Evolutionary conservation across 305 asterid species (phyloP).

Genomic region (Salvia sclarea): DNA sequence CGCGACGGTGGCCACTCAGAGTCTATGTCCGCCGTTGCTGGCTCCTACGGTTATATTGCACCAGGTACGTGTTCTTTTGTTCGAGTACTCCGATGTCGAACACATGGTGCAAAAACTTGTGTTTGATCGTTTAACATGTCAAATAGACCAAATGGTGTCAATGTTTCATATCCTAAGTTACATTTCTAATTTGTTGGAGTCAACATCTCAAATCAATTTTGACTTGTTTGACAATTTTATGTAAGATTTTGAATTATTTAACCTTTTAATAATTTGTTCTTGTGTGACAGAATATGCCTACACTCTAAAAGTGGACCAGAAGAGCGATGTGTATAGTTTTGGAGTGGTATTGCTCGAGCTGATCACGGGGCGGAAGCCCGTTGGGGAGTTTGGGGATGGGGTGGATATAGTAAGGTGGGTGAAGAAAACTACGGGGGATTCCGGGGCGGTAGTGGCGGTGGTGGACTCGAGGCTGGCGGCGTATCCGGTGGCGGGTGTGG

Average conservation of each 20-base stretch:
- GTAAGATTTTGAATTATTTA: too few species aligned
- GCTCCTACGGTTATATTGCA: slow-evolving; percentile 89
- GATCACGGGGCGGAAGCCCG: slow-evolving; percentile 71
- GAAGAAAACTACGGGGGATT: slow-evolving; percentile 44
- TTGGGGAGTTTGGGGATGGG: slow-evolving; percentile 85
- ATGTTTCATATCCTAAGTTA: too few species aligned
- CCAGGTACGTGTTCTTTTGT: slow-evolving; percentile 45
- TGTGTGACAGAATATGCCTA: slow-evolving; percentile 75
- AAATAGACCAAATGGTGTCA: too few species aligned
- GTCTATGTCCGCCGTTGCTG: slow-evolving; percentile 84
- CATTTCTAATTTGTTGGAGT: too few species aligned
- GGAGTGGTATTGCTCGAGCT: slow-evolving; percentile 78
- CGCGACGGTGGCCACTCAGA: slow-evolving; percentile 60
- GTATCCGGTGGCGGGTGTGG: slow-evolving; percentile 46
- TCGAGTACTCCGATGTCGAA: too few species aligned
- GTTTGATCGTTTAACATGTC: too few species aligned
- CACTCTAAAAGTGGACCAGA: slow-evolving; percentile 77
- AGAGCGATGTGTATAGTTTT: slow-evolving; percentile 78
- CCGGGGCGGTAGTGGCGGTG: slow-evolving; percentile 55
- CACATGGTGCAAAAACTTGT: too few species aligned
- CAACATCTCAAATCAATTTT: too few species aligned
- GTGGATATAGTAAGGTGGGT: slow-evolving; percentile 89
- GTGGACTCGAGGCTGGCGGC: slow-evolving; percentile 62
- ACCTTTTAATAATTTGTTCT: neutral
- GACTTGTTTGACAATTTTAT: too few species aligned